phyloP scores from a whole-genome alignment of 192 early-diverging fungal species.

The Backusella mclennaniae region DNA sequence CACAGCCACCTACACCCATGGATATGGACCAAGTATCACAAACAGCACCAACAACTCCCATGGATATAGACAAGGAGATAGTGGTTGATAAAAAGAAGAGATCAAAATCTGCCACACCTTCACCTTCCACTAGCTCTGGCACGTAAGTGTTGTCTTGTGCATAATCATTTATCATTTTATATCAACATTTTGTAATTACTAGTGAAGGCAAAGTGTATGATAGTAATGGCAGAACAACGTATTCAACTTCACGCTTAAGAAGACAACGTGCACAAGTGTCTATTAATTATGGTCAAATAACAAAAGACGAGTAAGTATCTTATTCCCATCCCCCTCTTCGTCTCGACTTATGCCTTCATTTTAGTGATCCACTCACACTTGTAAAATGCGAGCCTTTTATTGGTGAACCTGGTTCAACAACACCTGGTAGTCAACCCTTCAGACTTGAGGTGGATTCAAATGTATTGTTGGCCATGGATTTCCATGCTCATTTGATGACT shows the following conservation, averaged over 20 bases:
- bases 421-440: slow-evolving; percentile 79
- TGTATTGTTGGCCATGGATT: slow-evolving; percentile 84
- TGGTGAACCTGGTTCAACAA: slow-evolving; percentile 63
- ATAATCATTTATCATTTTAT: too few species aligned
- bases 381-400: slow-evolving; percentile 79
- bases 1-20: background rate
- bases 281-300: slow-evolving; percentile 41
- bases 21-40: background rate
- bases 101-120: slow-evolving; percentile 1
- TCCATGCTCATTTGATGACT: slow-evolving; percentile 88
- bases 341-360: background rate
- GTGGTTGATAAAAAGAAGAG: background rate
- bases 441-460: slow-evolving; percentile 67
- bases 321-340: background rate
- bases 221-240: slow-evolving; percentile 48
- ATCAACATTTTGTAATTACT: background rate
- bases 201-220: slow-evolving; percentile 33
- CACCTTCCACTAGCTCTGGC: background rate
- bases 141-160: background rate
- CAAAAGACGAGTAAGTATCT: slow-evolving; percentile 35
- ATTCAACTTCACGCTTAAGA: slow-evolving; percentile 55
- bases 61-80: background rate
- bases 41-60: background rate
- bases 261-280: slow-evolving; percentile 41
- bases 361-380: slow-evolving; percentile 75